Evolutionary conservation across 441 rosid species (phyloP).

Genomic region (Pelargonium fulgidum): DNA sequence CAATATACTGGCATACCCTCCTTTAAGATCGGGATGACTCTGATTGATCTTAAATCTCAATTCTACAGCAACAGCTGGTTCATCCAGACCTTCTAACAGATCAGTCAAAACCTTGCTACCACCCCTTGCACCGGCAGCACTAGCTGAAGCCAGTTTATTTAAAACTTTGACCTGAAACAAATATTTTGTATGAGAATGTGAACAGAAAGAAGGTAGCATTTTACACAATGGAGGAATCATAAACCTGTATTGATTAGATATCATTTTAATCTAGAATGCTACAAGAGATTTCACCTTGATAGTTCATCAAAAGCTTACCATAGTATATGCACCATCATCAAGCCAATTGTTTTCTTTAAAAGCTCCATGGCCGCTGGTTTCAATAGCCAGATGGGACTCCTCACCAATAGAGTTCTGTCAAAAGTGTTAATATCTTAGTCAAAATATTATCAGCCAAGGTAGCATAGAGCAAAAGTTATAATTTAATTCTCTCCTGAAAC

Average conservation of each 20-base stretch:
- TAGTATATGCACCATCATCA: conserved; percentile 96
- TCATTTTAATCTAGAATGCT: not conserved
- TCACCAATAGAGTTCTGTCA: conserved; percentile 76
- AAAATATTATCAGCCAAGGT: not conserved
- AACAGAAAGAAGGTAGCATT: conserved; percentile 5
- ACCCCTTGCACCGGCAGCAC: conserved; percentile 54
- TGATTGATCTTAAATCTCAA: conserved; percentile 79
- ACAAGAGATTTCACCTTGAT: conserved; percentile 8
- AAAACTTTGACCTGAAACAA: conserved; percentile 71
- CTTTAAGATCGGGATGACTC: conserved; percentile 79
- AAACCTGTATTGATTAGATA: not conserved
- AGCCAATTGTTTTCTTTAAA: conserved; percentile 96
- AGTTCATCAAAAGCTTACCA: conserved; percentile 43
- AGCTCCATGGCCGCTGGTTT: conserved; percentile 98
- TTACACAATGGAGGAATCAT: not conserved
- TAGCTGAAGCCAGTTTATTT: conserved; percentile 87
- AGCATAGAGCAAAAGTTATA: not conserved
- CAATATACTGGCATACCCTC: conserved; percentile 53
- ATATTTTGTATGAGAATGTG: not conserved
- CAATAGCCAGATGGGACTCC: conserved; percentile 91
- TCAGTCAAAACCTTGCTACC: conserved; percentile 90
- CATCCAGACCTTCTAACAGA: conserved; percentile 73
- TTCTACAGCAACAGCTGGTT: conserved; percentile 70
- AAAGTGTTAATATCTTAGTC: conserved; percentile 20
- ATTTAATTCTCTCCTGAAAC: not conserved